Percentiles rank a stretch among this genome's conserved stretches.
Conservation (phyloP, 805 yeast species). For the Metschnikowia arizonensis region DNA sequence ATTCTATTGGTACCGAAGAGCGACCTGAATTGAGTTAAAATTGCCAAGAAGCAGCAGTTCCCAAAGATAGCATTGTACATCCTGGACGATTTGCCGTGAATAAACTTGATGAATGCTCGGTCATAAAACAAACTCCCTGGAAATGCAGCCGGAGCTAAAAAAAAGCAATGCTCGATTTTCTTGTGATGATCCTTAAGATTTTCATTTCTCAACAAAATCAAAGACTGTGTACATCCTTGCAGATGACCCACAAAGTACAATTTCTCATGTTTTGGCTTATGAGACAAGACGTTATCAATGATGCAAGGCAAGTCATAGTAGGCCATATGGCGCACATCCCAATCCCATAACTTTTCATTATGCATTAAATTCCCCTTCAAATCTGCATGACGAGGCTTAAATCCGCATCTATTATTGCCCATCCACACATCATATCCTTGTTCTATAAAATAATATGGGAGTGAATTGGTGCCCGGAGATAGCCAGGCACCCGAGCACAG, state of each 20-base stretch:
- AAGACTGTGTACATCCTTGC: slow-evolving; percentile 89
- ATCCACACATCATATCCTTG: slow-evolving; percentile 84
- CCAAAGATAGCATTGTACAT: slow-evolving; percentile 63
- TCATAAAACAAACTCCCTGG: slow-evolving; percentile 74
- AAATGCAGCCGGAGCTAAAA: slow-evolving; percentile 87
- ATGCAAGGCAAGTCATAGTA: slow-evolving; percentile 71
- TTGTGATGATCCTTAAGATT: slow-evolving; percentile 36
- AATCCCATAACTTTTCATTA: slow-evolving; percentile 73
- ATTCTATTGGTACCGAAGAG: slow-evolving; percentile 35
- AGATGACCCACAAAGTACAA: slow-evolving; percentile 76
- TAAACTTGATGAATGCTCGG: slow-evolving; percentile 56
- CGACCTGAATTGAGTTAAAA: slow-evolving; percentile 59
- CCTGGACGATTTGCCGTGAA: slow-evolving; percentile 47
- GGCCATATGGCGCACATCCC: slow-evolving; percentile 89
- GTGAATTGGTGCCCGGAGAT: slow-evolving; percentile 74
- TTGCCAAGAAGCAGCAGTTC: slow-evolving; percentile 68
- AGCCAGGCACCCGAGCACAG: slow-evolving; percentile 85
- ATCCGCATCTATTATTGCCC: slow-evolving; percentile 88
- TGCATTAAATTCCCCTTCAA: slow-evolving; percentile 34
- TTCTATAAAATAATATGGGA: slow-evolving; percentile 54
- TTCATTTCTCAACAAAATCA: slow-evolving; percentile 55
- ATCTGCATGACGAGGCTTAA: slow-evolving; percentile 57
- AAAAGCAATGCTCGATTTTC: slow-evolving; percentile 64
- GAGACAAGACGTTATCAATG: slow-evolving; percentile 53
- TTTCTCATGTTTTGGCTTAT: slow-evolving; percentile 39